Base-by-base conservation (phyloP, 768 basidiomycete species). In the Hygrophorus russula region DNA sequence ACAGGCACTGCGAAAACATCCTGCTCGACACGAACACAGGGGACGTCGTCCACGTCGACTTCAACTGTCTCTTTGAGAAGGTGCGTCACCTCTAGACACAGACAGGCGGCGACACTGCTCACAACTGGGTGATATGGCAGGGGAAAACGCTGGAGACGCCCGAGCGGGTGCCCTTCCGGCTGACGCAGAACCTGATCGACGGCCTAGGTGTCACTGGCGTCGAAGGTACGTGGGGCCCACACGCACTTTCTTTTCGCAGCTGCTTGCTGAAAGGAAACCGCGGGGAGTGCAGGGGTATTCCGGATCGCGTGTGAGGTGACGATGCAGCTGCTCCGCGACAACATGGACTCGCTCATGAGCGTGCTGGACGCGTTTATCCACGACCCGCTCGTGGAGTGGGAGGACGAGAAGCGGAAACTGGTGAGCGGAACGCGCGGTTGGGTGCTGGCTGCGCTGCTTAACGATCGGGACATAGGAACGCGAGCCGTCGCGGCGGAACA, bases 31-130 rank as follows among this genome's bases (percentile, higher is more conserved):
- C 65, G 4, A 82, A 80, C 51, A 83, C 80, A 0, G 96, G 96
- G 1, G 93, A 94, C 54, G 75, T 86, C 6, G 82, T 98, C 1
- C 96, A 99, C 52, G 92, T 98, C 45, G 96, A 98, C 60, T 93
- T 99, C 53, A 97, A 97, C 57, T 96, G 92, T 64, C 70, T 98
- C 12, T 99, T 99, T 51, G 96, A 98, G 51, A 94, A 89, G 76
- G 91, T 86, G 14, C 36, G 9, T 35, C 33, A 5, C 29, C n/a
- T 13, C n/a, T n/a, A n/a, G n/a, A n/a, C n/a, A n/a, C n/a, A n/a
- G n/a, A n/a, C n/a, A n/a, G n/a, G n/a, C n/a, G n/a, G n/a, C n/a
- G n/a, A n/a, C n/a, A n/a, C n/a, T n/a, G n/a, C n/a, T n/a, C n/a
- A 13, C 6, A 38, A 13, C 37, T 9, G n/a, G n/a, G 17, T 44